Conservation (phyloP, 495 filamentous ascomycete genomes). For the Evansstolkia leycettana region DNA sequence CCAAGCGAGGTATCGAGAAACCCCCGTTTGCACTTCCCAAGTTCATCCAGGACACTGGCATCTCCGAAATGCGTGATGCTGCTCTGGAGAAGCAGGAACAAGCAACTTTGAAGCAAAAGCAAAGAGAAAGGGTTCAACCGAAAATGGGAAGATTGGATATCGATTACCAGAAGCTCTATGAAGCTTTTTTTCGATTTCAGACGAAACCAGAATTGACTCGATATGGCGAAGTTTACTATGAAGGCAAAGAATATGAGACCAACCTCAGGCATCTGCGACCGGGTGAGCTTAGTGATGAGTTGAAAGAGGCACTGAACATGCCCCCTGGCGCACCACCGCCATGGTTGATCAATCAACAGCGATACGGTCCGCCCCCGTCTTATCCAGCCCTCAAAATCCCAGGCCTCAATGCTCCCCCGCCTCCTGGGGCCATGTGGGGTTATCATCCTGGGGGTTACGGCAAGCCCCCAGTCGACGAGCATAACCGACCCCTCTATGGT, state of each 20-base stretch:
- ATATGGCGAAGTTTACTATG: conserved; percentile 96
- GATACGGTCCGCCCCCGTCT: conserved; percentile 82
- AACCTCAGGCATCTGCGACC: conserved; percentile 82
- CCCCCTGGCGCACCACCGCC: conserved; percentile 88
- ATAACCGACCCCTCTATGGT: conserved; percentile 78
- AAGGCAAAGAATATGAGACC: conserved; percentile 96
- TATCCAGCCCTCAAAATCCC: conserved; percentile 90
- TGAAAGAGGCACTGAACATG: conserved; percentile 90
- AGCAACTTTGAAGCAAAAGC: conserved; percentile 84
- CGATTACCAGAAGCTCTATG: conserved; percentile 94
- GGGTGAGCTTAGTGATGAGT: conserved; percentile 77
- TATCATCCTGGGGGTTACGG: conserved; percentile 94
- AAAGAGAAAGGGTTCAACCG: conserved; percentile 83
- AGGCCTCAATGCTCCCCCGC: conserved; percentile 88
- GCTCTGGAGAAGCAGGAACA: conserved; percentile 91
- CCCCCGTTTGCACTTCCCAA: conserved; percentile 84
- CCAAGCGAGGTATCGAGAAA: conserved; percentile 93
- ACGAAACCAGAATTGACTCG: conserved; percentile 88
- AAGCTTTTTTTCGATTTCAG: conserved; percentile 95
- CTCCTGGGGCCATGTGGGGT: conserved; percentile 88
- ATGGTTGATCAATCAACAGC: conserved; percentile 94
- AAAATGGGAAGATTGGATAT: conserved; percentile 98
- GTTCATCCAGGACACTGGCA: conserved; percentile 96
- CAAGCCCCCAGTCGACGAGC: conserved; percentile 88
- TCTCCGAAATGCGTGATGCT: conserved; percentile 94